These are phyloP conservation scores for Puya raimondii DNA, from an alignment of 176 grass and related monocot genomes.

Conservation along the genomic window DNA sequence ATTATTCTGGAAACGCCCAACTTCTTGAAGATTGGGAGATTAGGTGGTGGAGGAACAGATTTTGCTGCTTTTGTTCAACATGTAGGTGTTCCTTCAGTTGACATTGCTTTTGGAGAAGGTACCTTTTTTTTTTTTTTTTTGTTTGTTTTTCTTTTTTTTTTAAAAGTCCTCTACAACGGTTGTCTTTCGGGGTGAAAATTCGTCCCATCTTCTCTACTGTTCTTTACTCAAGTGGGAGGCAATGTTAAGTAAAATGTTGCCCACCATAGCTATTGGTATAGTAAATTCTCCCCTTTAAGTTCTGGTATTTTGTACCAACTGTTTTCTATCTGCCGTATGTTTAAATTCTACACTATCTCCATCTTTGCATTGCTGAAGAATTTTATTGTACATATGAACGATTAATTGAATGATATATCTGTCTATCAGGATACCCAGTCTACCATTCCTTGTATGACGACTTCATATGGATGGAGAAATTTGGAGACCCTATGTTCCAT, in stretches of 20 bases:
- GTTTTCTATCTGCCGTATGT: not conserved
- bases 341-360: not conserved
- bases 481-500: constrained; percentile 67
- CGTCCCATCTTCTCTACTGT: no score
- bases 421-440: constrained; percentile 52
- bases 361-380: not conserved
- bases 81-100: constrained; percentile 59
- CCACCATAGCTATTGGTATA: no score
- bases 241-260: no score
- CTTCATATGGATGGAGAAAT: constrained; percentile 82
- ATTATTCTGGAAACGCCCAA: no score
- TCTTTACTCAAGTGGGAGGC: no score
- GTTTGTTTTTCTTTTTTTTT: not conserved
- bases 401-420: not conserved
- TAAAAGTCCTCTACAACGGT: not conserved
- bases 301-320: no score
- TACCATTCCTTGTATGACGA: constrained; percentile 91
- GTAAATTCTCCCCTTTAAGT: no score
- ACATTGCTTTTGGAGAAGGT: constrained; percentile 75
- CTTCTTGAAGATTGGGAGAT: constrained; percentile 54
- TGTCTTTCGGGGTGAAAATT: no score
- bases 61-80: constrained; percentile 69
- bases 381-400: not conserved
- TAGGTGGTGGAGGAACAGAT: constrained; percentile 68
- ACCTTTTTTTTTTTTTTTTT: not conserved